Evolutionary conservation across 202 grass and related monocot genomes (phyloP).

Genomic region (Dendrocalamus latiflorus): DNA sequence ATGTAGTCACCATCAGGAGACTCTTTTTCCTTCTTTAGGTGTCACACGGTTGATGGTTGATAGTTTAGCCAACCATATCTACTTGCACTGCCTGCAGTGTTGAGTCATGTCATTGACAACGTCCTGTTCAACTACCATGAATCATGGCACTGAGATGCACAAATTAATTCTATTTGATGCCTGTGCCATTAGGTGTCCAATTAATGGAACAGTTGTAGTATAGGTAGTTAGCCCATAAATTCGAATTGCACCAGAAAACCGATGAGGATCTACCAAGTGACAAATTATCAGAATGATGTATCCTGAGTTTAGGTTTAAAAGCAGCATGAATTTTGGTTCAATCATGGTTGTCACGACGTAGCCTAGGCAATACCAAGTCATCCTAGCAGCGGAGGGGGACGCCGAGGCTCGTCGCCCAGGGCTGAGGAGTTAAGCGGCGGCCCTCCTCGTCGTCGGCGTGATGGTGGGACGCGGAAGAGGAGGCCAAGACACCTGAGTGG

Average conservation of each 20-base stretch:
- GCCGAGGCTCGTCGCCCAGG: too few species aligned
- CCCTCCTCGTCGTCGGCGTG: too few species aligned
- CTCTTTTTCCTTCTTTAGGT: background rate
- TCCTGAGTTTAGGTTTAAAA: background rate
- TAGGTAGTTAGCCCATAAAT: background rate
- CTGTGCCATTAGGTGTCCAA: background rate
- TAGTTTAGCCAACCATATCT: background rate
- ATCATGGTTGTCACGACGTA: too few species aligned
- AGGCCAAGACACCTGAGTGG: too few species aligned
- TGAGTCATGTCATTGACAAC: background rate
- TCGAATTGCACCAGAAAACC: background rate
- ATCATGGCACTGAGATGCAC: background rate
- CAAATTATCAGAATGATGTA: background rate
- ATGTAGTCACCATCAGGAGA: too few species aligned
- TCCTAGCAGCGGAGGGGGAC: too few species aligned
- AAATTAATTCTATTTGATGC: background rate
- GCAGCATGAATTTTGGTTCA: background rate
- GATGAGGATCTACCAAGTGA: background rate
- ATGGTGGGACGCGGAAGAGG: too few species aligned
- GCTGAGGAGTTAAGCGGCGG: too few species aligned
- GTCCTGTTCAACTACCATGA: conserved; percentile 16
- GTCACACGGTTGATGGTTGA: background rate
- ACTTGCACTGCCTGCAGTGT: background rate
- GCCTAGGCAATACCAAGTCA: too few species aligned
- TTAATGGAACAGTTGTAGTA: background rate